Base-by-base conservation (phyloP, 2,329 filamentous ascomycete species). In the Alternaria ethzedia region DNA sequence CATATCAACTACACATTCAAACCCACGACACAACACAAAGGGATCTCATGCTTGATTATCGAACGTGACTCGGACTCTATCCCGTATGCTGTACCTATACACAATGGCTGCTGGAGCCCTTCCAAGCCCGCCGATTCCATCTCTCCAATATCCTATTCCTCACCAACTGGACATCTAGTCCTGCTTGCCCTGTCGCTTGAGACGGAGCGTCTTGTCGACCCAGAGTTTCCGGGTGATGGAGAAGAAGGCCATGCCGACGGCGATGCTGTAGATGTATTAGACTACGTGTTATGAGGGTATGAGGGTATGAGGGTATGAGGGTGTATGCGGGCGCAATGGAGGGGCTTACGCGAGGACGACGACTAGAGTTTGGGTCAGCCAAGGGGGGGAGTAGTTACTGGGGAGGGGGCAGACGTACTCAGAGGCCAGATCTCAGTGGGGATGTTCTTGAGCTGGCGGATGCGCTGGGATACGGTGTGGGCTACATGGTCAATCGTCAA, bases 381-480 rank as follows among this genome's bases (percentile, higher is more conserved):
- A n/a, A n/a, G n/a, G n/a, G n/a, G n/a, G n/a, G n/a, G n/a, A n/a
- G n/a, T n/a, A n/a, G n/a, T n/a, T n/a, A n/a, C n/a, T n/a, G n/a
- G n/a, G n/a, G n/a, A n/a, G n/a, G n/a, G n/a, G n/a, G n/a, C n/a
- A 8, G 25, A 84, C 89, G 82, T 90, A 97, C 94, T 94, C 75
- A 99, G 91, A 78, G 96, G 96, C 75, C 94, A 89, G 88, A 99
- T 87, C 87, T 99, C 96, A 74, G 93, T 89, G 73, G 96, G 96
- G 79, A 98, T 91, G 84, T 90, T 90, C 88, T 91, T 94, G 79
- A 97, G 87, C 80, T 89, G 91, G 81, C 94, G 92, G 77, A 99
- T 87, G 81, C 95, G 93, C 86, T 98, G 96, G 72, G 95, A 97
- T 83, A 98, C 89, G 77, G 95, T 97, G 86, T 98, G 96, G 81